Base-by-base conservation (phyloP, 2,329 filamentous ascomycete species). In the Ustulina deusta region DNA sequence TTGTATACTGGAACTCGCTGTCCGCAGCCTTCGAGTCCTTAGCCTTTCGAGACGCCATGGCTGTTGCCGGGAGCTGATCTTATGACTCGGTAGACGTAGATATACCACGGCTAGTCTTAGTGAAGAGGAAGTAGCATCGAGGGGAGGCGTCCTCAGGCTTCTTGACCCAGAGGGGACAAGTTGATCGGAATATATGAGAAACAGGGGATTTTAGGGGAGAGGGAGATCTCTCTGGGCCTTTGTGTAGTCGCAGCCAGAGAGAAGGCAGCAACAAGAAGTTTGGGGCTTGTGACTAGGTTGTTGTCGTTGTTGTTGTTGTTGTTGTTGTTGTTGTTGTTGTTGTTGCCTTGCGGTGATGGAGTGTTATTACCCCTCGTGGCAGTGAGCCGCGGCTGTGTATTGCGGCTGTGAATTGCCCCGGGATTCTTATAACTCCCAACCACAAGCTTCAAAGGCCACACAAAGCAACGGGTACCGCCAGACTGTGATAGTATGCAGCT, bases 31-130 rank as follows among this genome's bases (percentile, higher is more conserved):
- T 70, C 3, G 59, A 4, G 4, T 70, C 68, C 32, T 59, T 68
- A 5, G 66, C 6, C 48, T 69, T 70, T 52, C 66, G 60, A 49
- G 63, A 61, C 38, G 69, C 55, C 69, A 70, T 70, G n/a, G 38
- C 49, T 32, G 22, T 40, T 38, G 49, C 22, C 13, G 20, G 25
- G 25, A 4, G 27, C 27, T 32, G 27, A 36, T 27, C 38, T 7
- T 25, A 61, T n/a, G 11, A 56, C 32, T 25, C 27, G 27, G 40
- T 40, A 48, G 58, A 46, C 32, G 22, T 22, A 67, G 32, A 25
- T 57, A 22, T 27, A 52, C 22, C 44, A 40, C 46, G 0, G 27
- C 10, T 56, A 27, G 17, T 27, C 6, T 40, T 52, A 46, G 17
- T 32, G 11, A 11, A 58, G 38, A 57, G 22, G 29, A 36, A 29